Percentiles rank a stretch among this genome's conserved stretches.
Conservation (phyloP, 2,329 filamentous ascomycete species). For the Diaporthe nobilis region DNA sequence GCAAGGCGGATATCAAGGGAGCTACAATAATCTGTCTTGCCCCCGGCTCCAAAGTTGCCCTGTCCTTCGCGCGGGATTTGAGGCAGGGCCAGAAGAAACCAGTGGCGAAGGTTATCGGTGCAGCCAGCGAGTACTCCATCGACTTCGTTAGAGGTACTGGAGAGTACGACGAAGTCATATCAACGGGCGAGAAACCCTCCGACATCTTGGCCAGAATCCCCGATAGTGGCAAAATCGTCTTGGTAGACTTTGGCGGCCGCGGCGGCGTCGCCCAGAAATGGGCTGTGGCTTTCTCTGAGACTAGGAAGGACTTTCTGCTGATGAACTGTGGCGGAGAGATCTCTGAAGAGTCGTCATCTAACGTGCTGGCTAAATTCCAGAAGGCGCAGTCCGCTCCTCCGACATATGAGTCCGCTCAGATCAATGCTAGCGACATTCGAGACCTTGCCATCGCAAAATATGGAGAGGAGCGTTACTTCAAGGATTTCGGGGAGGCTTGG, state of each 20-base stretch:
- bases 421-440: slow-evolving; percentile 28
- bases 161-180: slow-evolving; percentile 31
- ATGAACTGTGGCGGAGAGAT: slow-evolving; percentile 1
- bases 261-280: slow-evolving; percentile 8
- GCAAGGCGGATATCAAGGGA: background rate
- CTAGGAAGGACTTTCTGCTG: background rate
- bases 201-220: background rate
- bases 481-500: slow-evolving; percentile 11
- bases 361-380: slow-evolving; percentile 6
- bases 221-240: background rate
- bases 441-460: slow-evolving; percentile 24
- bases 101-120: slow-evolving; percentile 20
- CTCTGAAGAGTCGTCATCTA: slow-evolving; percentile 3
- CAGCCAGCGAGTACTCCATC: slow-evolving; percentile 18
- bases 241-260: slow-evolving; percentile 34
- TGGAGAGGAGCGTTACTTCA: slow-evolving; percentile 17
- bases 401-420: slow-evolving; percentile 17
- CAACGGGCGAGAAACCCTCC: background rate
- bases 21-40: slow-evolving; percentile 23
- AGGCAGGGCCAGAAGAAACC: slow-evolving; percentile 20
- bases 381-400: background rate
- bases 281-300: slow-evolving; percentile 5
- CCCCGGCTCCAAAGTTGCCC: slow-evolving; percentile 15
- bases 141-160: background rate
- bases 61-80: slow-evolving; percentile 23